A percentile compares a stretch with the other conserved stretches of the same genome.
phyloP scores from a whole-genome alignment of 139 green algal species.

The Limnomonas spitsbergensis region DNA sequence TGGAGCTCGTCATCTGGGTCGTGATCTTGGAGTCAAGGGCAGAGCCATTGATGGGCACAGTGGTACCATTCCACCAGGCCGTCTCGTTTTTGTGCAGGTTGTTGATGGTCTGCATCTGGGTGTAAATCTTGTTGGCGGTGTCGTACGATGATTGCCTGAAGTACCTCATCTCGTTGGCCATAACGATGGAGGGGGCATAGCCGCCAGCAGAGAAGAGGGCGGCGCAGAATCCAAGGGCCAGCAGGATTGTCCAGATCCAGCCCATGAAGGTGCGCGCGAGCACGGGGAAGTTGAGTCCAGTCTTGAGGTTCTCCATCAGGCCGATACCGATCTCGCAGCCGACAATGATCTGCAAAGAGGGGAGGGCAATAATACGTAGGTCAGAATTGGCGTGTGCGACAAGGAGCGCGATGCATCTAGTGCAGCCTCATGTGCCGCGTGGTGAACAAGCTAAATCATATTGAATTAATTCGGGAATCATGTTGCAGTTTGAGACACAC shows the following conservation, averaged over 20 bases:
- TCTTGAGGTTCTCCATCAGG: constrained; percentile 21
- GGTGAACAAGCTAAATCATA: too few relatives aligned
- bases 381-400: neutral
- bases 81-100: neutral
- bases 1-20: neutral
- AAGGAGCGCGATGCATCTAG: too few relatives aligned
- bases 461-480: too few relatives aligned
- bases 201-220: constrained; percentile 15
- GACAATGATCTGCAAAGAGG: constrained; percentile 36
- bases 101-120: neutral
- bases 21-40: neutral
- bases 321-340: constrained; percentile 27
- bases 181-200: constrained; percentile 14
- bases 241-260: constrained; percentile 42
- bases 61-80: neutral
- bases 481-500: too few relatives aligned
- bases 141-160: neutral
- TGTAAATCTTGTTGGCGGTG: neutral
- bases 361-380: neutral
- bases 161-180: neutral
- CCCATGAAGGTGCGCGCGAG: constrained; percentile 25
- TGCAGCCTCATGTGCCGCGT: too few relatives aligned
- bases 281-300: constrained; percentile 26
- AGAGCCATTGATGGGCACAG: neutral
- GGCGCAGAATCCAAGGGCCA: constrained; percentile 9